phyloP scores from a whole-genome alignment of 208 protist species.

The Crithidia acanthocephali region DNA sequence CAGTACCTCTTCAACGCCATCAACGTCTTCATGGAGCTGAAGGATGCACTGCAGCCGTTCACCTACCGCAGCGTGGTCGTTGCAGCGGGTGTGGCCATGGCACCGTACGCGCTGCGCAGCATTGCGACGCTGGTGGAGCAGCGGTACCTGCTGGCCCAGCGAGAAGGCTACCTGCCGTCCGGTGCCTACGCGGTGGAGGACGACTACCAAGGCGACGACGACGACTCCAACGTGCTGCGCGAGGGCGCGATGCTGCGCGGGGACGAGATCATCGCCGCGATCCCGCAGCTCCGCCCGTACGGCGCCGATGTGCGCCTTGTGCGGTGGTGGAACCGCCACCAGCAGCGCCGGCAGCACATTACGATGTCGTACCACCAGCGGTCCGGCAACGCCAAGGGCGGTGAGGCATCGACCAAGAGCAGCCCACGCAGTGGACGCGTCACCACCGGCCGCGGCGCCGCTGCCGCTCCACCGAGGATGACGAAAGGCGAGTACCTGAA shows the following conservation, averaged over 20 bases:
- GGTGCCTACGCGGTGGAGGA: constrained; percentile 33
- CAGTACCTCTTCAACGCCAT: constrained; percentile 49
- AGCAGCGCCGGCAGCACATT: constrained; percentile 36
- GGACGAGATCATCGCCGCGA: constrained; percentile 68
- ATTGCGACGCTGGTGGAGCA: constrained; percentile 21
- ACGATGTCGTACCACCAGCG: constrained; percentile 11
- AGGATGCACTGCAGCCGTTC: constrained; percentile 33
- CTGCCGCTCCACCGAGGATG: neutral
- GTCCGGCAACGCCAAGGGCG: neutral
- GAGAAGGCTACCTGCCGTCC: constrained; percentile 33
- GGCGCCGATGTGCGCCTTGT: constrained; percentile 63
- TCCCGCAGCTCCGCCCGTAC: constrained; percentile 68
- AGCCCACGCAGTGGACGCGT: neutral
- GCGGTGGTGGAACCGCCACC: constrained; percentile 62
- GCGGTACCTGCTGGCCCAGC: constrained; percentile 30
- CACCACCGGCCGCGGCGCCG: neutral
- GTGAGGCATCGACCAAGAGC: neutral
- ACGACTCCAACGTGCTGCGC: constrained; percentile 31
- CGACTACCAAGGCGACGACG: constrained; percentile 28
- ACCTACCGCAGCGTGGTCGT: constrained; percentile 26
- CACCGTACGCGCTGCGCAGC: constrained; percentile 28
- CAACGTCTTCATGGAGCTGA: constrained; percentile 28
- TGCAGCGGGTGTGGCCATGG: constrained; percentile 22
- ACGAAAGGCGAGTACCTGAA: constrained; percentile 7
- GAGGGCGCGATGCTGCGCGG: constrained; percentile 73